Conservation (phyloP, 768 basidiomycete species). For the Termitomyces sp. region DNA sequence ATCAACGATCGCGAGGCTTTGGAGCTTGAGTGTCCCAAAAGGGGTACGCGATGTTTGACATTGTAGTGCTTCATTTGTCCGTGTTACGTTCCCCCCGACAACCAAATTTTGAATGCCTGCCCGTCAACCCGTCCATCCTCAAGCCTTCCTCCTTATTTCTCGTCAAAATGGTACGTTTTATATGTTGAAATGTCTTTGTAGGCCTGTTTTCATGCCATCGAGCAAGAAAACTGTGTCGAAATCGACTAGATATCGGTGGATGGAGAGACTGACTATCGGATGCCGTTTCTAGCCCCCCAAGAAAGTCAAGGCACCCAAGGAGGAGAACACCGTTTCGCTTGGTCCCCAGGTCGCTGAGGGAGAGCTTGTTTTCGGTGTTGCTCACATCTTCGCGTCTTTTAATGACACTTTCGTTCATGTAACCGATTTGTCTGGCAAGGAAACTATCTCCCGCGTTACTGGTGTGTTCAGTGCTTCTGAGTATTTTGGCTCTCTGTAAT, state of each 20-base stretch:
- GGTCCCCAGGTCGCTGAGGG: slow-evolving; percentile 96
- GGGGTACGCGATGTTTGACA: neutral
- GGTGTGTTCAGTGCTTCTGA: slow-evolving; percentile 41
- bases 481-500: neutral
- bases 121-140: slow-evolving; percentile 26
- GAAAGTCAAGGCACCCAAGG: slow-evolving; percentile 71
- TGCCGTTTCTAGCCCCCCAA: slow-evolving; percentile 63
- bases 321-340: slow-evolving; percentile 83
- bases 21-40: neutral
- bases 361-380: slow-evolving; percentile 96
- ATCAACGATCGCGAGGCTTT: too few relatives aligned
- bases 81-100: neutral
- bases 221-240: slow-evolving; percentile 1
- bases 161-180: slow-evolving; percentile 35
- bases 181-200: neutral
- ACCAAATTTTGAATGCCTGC: slow-evolving; percentile 10
- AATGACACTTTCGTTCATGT: slow-evolving; percentile 99
- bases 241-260: slow-evolving; percentile 34
- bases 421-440: slow-evolving; percentile 98
- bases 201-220: neutral
- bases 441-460: slow-evolving; percentile 98
- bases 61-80: slow-evolving; percentile 8
- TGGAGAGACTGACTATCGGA: slow-evolving; percentile 22
- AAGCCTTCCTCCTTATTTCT: slow-evolving; percentile 23
- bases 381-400: slow-evolving; percentile 99